A percentile compares a stretch with the other conserved stretches of the same genome.
Conservation (phyloP, 768 basidiomycete genomes). For the Agaricus subrufescens region DNA sequence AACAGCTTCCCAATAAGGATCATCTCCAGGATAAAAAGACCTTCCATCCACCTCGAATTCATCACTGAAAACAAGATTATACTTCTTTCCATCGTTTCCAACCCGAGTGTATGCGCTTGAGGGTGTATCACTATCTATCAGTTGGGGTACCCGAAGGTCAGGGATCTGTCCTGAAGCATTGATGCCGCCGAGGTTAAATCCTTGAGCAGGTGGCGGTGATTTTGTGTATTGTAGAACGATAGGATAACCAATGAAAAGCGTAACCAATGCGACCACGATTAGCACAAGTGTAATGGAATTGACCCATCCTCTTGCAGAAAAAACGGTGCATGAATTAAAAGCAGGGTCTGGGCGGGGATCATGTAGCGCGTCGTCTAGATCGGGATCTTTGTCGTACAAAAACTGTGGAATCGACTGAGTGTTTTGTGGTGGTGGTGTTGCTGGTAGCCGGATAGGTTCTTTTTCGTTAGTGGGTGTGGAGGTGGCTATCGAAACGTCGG, state of each 20-base stretch:
- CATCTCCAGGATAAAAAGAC: conserved; percentile 64
- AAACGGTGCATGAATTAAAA: conserved; percentile 47
- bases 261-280: conserved; percentile 61
- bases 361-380: conserved; percentile 87
- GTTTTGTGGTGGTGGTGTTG: conserved; percentile 34
- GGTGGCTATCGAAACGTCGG: conserved; percentile 31
- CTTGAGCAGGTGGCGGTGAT: conserved; percentile 24
- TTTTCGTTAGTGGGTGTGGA: conserved; percentile 9
- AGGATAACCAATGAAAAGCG: conserved; percentile 86
- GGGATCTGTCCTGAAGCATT: conserved; percentile 87
- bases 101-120: conserved; percentile 42
- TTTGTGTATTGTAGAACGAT: conserved; percentile 55
- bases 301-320: conserved; percentile 78
- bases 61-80: conserved; percentile 85
- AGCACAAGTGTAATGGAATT: conserved; percentile 70
- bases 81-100: conserved; percentile 71
- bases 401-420: conserved; percentile 61
- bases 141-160: conserved; percentile 50
- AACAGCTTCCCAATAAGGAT: conserved; percentile 82
- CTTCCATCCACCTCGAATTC: conserved; percentile 50
- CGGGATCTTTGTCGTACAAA: conserved; percentile 81
- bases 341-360: conserved; percentile 68
- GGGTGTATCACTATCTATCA: conserved; percentile 79
- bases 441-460: conserved; percentile 16
- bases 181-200: conserved; percentile 81